Percentiles rank a stretch among this genome's conserved stretches.
Conservation (phyloP, 352 stramenopile species). For the Phytophthora palmivora region DNA sequence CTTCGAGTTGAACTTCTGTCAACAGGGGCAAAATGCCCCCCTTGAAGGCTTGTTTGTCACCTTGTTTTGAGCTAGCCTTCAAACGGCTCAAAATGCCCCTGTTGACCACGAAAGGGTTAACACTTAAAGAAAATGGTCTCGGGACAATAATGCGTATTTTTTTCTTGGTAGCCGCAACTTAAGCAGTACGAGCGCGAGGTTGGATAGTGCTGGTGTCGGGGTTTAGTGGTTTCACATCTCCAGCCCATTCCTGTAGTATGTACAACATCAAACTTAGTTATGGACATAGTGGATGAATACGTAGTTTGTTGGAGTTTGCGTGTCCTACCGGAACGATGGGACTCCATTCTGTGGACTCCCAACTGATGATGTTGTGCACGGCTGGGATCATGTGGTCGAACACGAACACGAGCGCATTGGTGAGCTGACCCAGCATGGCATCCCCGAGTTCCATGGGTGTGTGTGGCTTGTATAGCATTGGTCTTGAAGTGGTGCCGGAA, state of each 20-base stretch:
- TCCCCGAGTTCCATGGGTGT: slow-evolving; percentile 49
- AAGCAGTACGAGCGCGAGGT: not conserved
- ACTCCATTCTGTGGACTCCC: slow-evolving; percentile 30
- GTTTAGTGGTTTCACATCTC: not conserved
- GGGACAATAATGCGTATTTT: too few relatives aligned
- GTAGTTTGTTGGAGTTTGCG: too few relatives aligned
- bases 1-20: too few relatives aligned
- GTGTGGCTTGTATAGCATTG: slow-evolving; percentile 41
- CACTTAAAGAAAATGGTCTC: too few relatives aligned
- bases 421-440: slow-evolving; percentile 46
- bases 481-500: not conserved
- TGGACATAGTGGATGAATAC: not conserved
- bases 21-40: too few relatives aligned
- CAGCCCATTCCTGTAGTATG: slow-evolving; percentile 16
- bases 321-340: slow-evolving; percentile 35
- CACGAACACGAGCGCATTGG: slow-evolving; percentile 40
- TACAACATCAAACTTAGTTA: not conserved
- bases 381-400: slow-evolving; percentile 53
- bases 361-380: slow-evolving; percentile 50
- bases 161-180: too few relatives aligned
- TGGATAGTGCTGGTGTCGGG: not conserved
- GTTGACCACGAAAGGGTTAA: too few relatives aligned
- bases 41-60: too few relatives aligned
- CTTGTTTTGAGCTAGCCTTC: too few relatives aligned
- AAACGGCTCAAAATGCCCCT: too few relatives aligned